Base-by-base conservation (phyloP, 2,329 filamentous ascomycete species). In the Aspergillus oerlinghausenensis region DNA sequence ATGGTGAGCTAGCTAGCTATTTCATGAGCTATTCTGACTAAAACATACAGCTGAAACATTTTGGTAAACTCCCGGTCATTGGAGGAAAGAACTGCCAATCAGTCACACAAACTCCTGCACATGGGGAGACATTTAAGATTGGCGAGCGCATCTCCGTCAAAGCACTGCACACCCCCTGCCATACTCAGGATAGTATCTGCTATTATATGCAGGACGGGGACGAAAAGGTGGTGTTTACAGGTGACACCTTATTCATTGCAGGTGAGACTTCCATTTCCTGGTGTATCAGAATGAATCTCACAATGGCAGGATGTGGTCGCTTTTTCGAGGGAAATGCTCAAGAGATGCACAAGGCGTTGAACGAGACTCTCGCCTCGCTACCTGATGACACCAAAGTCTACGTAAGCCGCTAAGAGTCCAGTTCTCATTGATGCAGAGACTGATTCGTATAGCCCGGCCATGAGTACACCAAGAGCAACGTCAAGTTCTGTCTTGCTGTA, bases 151-250 rank as follows among this genome's bases (percentile, higher is more conserved):
- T 99, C 73, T 82, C 83, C 14, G 88, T 97, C 56, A 93, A 84
- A 70, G 89, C 90, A 25, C 79, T 97, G n/a, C 89, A 97, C 76
- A 99, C 94, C 11, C 94, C 94, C 1, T 99, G 94, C 74, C 94
- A 99, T 73, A 99, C 94, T 1, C 92, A 97, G 77, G 94, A 99
- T 77, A 97, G 92, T 74, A 96, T 99, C 71, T 99, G 94, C 80
- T 99, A 87, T 79, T 90, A 87, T 65, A 86, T 94, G 79, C 85
- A 96, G 75, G 93, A 99, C 68, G 87, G 85, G 9, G 64, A 74
- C 11, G 50, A 89, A 50, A 87, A 84, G 66, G 92, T 83, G 7
- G 91, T 99, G 3, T 99, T 99, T 70, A 97, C 94, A 0, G 94
- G 94, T 9, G 94, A 99, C 72, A 99, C 94, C 0, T 79, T 99